phyloP scores from a whole-genome alignment of 2,329 filamentous ascomycete species.

The Xylaria sp. region DNA sequence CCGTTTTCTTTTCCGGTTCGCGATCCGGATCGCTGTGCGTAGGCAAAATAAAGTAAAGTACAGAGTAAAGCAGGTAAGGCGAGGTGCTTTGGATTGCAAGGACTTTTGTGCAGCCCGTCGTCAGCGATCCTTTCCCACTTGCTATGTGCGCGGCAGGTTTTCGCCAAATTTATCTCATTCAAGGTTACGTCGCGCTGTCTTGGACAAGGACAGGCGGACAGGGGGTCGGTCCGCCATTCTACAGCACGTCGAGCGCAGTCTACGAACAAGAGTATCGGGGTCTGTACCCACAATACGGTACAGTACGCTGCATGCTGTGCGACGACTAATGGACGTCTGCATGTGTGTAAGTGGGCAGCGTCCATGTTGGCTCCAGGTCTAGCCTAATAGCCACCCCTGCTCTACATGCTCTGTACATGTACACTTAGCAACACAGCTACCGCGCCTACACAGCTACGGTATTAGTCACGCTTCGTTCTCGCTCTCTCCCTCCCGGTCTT shows the following conservation, averaged over 20 bases:
- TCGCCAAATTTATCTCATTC: slow-evolving; percentile 19
- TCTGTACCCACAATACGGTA: background rate
- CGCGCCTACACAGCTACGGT: slow-evolving; percentile 7
- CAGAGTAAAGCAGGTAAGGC: too few species aligned
- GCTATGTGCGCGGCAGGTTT: background rate
- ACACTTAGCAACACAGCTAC: too few species aligned
- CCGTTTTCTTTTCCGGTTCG: background rate
- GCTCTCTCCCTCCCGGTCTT: too few species aligned
- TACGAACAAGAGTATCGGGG: slow-evolving; percentile 12
- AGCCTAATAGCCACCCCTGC: background rate
- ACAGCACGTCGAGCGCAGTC: slow-evolving; percentile 12
- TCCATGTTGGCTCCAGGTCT: background rate
- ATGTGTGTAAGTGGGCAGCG: background rate
- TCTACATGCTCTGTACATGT: background rate
- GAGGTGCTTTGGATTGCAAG: background rate
- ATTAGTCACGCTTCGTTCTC: slow-evolving; percentile 17
- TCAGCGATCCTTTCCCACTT: background rate
- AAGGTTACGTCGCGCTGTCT: background rate
- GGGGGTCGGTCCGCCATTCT: slow-evolving; percentile 16
- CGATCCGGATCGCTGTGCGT: background rate
- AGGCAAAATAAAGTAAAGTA: too few species aligned
- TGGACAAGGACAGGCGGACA: slow-evolving; percentile 1
- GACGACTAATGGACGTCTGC: background rate
- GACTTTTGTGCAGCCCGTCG: background rate
- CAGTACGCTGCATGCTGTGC: background rate